A percentile compares a stretch with the other conserved stretches of the same genome.
These are phyloP conservation scores for Endocarpon pusillum DNA, from an alignment of 495 filamentous ascomycete genomes.

Conservation along the genomic window DNA sequence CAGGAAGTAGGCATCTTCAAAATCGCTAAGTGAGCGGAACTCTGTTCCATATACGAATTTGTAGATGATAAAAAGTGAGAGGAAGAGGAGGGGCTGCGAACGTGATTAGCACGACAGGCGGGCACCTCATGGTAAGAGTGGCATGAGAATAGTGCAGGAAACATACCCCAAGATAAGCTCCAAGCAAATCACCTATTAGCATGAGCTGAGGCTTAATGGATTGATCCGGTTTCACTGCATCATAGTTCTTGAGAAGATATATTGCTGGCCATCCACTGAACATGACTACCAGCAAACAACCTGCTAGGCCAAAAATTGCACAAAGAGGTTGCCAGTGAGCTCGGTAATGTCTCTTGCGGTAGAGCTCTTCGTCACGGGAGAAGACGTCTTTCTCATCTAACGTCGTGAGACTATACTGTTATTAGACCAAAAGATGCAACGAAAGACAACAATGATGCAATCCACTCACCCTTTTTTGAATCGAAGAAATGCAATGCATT, in stretches of 20 bases:
- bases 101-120: not conserved
- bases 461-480: conserved; percentile 19
- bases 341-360: conserved; percentile 12
- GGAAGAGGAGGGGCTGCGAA: conserved; percentile 10
- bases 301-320: conserved; percentile 12
- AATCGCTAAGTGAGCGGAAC: conserved; percentile 6
- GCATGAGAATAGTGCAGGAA: not conserved
- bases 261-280: conserved; percentile 14
- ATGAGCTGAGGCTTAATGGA: conserved; percentile 1
- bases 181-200: conserved; percentile 6
- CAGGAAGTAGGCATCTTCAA: conserved; percentile 8
- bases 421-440: not conserved
- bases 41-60: conserved; percentile 8
- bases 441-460: not conserved
- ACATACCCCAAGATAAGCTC: conserved; percentile 9
- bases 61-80: conserved; percentile 8
- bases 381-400: too few relatives aligned
- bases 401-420: conserved; percentile 1
- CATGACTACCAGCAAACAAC: conserved; percentile 9
- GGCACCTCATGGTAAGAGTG: not conserved
- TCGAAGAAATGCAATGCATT: conserved; percentile 27
- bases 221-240: conserved; percentile 4
- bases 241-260: conserved; percentile 10
- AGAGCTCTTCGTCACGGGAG: conserved; percentile 6
- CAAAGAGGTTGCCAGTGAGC: conserved; percentile 17